A percentile compares a stretch with the other conserved stretches of the same genome.
These are phyloP conservation scores for Colletotrichum sojae DNA, from an alignment of 2,329 filamentous ascomycete genomes.

Conservation along the genomic window DNA sequence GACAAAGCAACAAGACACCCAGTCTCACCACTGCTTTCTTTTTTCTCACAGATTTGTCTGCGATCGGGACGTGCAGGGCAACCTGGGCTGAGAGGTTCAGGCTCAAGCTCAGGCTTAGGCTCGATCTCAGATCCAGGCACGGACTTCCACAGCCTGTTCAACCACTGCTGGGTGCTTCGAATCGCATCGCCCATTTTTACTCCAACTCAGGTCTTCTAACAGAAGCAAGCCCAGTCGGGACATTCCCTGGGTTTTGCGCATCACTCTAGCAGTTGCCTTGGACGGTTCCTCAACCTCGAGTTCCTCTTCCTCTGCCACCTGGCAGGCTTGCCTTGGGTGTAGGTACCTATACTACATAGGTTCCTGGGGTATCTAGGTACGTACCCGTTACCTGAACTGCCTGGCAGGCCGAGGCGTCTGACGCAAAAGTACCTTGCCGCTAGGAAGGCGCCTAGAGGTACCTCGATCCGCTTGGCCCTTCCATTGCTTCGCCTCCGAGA, in stretches of 20 bases:
- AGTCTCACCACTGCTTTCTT: conserved; percentile 26
- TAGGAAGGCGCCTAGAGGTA: not conserved
- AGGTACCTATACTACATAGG: no score
- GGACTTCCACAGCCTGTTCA: not conserved
- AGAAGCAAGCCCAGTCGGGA: not conserved
- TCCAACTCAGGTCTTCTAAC: not conserved
- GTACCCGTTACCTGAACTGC: no score
- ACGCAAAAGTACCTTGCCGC: not conserved
- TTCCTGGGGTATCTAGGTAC: no score
- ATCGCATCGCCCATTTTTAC: not conserved
- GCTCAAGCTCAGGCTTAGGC: not conserved
- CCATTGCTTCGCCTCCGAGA: not conserved
- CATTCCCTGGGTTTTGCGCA: not conserved
- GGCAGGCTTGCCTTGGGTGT: not conserved
- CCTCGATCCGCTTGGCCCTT: not conserved
- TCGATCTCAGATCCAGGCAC: not conserved
- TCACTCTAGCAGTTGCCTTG: not conserved
- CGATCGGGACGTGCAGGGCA: conserved; percentile 14
- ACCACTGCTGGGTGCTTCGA: no score
- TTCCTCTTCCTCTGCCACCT: not conserved
- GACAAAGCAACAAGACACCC: not conserved
- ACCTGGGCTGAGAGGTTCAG: not conserved
- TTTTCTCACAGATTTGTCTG: conserved; percentile 4
- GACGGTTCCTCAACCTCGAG: not conserved
- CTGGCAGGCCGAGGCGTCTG: no score